Conservation (phyloP, 371 early-diverging fungal species). For the Syncephalastrum sp. region DNA sequence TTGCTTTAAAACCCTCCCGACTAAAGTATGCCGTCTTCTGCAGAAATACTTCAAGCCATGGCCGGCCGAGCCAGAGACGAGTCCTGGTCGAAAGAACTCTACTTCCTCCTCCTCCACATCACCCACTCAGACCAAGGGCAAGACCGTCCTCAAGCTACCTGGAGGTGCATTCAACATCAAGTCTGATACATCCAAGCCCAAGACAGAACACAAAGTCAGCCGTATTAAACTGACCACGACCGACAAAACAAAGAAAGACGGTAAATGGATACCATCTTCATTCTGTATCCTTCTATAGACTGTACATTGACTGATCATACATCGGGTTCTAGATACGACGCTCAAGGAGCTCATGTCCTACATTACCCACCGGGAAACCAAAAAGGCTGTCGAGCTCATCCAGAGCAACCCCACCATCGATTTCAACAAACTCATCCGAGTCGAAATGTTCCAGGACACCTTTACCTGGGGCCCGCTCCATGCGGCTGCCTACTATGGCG, state of each 20-base stretch:
- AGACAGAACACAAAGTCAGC: constrained; percentile 28
- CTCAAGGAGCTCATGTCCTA: constrained; percentile 29
- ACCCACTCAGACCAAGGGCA: constrained; percentile 13
- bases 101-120: constrained; percentile 1
- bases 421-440: constrained; percentile 53
- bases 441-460: constrained; percentile 61
- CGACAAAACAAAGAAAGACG: constrained; percentile 22
- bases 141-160: constrained; percentile 33
- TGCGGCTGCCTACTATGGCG: constrained; percentile 83
- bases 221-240: constrained; percentile 40
- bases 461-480: constrained; percentile 91
- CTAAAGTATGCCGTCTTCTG: background rate
- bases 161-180: constrained; percentile 27
- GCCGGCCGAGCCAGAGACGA: constrained; percentile 13
- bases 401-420: constrained; percentile 37
- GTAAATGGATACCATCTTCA: background rate
- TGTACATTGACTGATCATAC: no score
- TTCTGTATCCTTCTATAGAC: no score
- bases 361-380: constrained; percentile 30
- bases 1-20: background rate
- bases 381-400: constrained; percentile 31
- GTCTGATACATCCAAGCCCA: background rate
- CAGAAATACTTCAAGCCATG: constrained; percentile 43
- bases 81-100: background rate
- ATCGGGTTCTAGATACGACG: background rate